A percentile compares a stretch with the other conserved stretches of the same genome.
phyloP scores from a whole-genome alignment of 1,139 yeast genomes.

The Blastobotrys indianensis region DNA sequence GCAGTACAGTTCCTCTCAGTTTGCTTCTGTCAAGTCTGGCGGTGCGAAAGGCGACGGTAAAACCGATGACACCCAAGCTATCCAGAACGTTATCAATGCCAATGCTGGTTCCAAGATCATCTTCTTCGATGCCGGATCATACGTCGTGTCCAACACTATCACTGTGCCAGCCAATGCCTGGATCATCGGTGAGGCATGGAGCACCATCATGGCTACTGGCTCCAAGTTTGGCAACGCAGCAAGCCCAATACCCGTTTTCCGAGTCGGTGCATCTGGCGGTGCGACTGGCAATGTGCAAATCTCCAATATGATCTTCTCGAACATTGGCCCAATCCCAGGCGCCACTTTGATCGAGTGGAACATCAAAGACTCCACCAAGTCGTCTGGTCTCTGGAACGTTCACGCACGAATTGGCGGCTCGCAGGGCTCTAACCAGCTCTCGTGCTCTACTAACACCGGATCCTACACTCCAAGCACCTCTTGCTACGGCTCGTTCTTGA shows the following conservation, averaged over 20 bases:
- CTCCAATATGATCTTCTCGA: constrained; percentile 14
- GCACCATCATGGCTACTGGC: constrained; percentile 12
- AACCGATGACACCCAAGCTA: constrained; percentile 14
- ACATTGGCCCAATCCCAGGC: constrained; percentile 12
- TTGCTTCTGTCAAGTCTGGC: constrained; percentile 11
- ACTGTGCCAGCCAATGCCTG: constrained; percentile 12
- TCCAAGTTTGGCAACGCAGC: constrained; percentile 7
- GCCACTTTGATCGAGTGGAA: constrained; percentile 14
- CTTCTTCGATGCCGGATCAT: constrained; percentile 14
- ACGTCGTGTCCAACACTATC: constrained; percentile 12
- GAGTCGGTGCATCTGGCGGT: constrained; percentile 14
- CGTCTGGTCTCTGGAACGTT: constrained; percentile 13
- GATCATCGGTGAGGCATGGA: constrained; percentile 16
- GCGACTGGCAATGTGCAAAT: constrained; percentile 11
- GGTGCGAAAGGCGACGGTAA: constrained; percentile 7
- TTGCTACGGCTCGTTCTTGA: constrained; percentile 13
- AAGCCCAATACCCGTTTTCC: constrained; percentile 9
- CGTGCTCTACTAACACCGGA: neutral
- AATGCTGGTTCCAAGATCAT: constrained; percentile 11
- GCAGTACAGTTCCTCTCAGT: constrained; percentile 4
- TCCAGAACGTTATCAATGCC: constrained; percentile 9
- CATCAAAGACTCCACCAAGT: constrained; percentile 5
- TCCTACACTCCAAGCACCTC: neutral
- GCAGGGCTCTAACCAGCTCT: constrained; percentile 9
- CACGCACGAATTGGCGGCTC: constrained; percentile 16